phyloP scores from a whole-genome alignment of 176 grass and related monocot genomes.

The sorghum (Sorghum bicolor) region DNA sequence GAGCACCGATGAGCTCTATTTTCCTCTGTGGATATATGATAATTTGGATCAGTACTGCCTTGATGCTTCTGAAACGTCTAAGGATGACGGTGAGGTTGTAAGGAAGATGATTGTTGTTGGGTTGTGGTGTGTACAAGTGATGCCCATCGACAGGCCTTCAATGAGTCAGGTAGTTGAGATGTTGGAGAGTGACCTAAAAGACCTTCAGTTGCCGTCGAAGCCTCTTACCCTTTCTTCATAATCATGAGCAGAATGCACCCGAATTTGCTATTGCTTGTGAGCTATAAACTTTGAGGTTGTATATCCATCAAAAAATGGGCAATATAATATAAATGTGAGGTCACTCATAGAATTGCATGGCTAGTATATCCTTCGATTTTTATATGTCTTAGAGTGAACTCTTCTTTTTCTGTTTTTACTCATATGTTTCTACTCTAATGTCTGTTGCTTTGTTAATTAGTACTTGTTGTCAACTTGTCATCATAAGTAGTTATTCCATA shows the following conservation, averaged over 20 bases:
- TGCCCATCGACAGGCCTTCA: neutral
- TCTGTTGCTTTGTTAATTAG: too few relatives aligned
- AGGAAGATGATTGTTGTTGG: neutral
- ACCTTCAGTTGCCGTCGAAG: neutral
- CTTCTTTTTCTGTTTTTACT: too few relatives aligned
- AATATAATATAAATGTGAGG: neutral
- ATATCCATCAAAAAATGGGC: neutral
- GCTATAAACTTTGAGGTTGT: neutral
- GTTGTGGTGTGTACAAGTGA: neutral
- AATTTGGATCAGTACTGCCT: slow-evolving; percentile 34
- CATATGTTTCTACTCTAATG: too few relatives aligned
- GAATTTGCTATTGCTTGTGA: neutral
- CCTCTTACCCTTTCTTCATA: neutral
- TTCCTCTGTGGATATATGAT: slow-evolving; percentile 39
- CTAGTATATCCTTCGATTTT: too few relatives aligned
- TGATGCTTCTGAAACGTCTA: slow-evolving; percentile 27
- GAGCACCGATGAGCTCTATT: slow-evolving; percentile 13
- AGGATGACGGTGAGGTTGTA: neutral
- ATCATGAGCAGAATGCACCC: neutral
- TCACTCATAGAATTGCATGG: too few relatives aligned
- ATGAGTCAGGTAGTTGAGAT: neutral
- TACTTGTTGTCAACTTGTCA: too few relatives aligned
- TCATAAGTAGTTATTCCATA: too few relatives aligned
- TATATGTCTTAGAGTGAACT: too few relatives aligned
- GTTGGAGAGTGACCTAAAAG: neutral